Evolutionary conservation across 306 rosid species (phyloP).

Genomic region (Corylus heterophylla): DNA sequence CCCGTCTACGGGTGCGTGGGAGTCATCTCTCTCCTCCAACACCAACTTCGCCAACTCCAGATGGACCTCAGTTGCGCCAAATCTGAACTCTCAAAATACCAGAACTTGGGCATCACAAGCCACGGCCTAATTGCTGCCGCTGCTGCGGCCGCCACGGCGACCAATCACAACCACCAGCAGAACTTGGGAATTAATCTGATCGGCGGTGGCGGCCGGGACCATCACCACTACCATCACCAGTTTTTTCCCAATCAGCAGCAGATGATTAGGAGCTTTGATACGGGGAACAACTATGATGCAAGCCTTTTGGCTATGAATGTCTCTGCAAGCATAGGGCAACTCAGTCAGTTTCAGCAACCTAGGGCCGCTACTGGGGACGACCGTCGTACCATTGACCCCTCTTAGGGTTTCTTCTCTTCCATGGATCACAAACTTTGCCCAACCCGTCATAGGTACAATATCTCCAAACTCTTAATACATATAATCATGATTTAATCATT

Average conservation of each 20-base stretch:
- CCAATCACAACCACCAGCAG: conserved; percentile 28
- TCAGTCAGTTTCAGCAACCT: conserved; percentile 71
- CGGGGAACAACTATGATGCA: conserved; percentile 60
- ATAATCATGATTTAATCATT: background rate
- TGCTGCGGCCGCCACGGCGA: conserved; percentile 13
- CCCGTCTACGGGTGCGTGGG: conserved; percentile 95
- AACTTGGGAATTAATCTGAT: conserved; percentile 34
- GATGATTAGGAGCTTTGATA: conserved; percentile 40
- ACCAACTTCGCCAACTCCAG: conserved; percentile 94
- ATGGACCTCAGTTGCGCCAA: conserved; percentile 89
- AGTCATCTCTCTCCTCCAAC: conserved; percentile 91
- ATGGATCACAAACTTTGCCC: background rate
- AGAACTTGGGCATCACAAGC: conserved; percentile 49
- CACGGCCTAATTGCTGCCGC: conserved; percentile 52
- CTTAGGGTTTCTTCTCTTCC: conserved; percentile 52
- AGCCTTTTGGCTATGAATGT: conserved; percentile 76
- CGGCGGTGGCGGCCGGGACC: conserved; percentile 34
- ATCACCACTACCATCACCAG: conserved; percentile 60
- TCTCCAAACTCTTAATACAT: background rate
- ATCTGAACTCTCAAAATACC: conserved; percentile 83
- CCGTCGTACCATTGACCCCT: conserved; percentile 74
- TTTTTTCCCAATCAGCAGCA: conserved; percentile 58
- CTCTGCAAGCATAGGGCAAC: conserved; percentile 73
- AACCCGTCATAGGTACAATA: background rate
- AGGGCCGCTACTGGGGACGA: conserved; percentile 65